These are phyloP conservation scores for Juglanconis sp. DNA, from an alignment of 2,329 filamentous ascomycete species.

Conservation along the genomic window DNA sequence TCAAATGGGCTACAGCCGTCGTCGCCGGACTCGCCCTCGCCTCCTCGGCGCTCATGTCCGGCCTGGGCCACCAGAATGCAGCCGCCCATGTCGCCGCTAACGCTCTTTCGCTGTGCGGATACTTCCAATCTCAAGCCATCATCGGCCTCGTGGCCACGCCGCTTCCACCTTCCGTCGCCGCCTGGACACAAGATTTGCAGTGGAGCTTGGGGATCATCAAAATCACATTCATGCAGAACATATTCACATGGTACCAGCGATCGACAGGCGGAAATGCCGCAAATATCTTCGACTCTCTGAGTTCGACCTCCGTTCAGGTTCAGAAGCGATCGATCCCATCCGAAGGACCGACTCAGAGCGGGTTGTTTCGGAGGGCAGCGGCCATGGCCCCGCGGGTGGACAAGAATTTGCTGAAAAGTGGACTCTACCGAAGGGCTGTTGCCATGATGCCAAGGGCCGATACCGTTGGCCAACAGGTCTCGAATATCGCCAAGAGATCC, in stretches of 20 bases:
- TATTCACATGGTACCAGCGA: constrained; percentile 86
- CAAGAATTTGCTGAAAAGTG: constrained; percentile 41
- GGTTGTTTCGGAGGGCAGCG: background rate
- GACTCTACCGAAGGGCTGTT: constrained; percentile 28
- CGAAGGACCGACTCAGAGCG: constrained; percentile 27
- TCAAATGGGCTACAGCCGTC: constrained; percentile 77
- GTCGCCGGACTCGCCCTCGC: constrained; percentile 74
- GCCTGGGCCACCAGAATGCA: constrained; percentile 80
- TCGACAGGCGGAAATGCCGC: constrained; percentile 77
- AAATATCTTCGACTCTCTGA: constrained; percentile 66
- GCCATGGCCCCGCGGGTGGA: background rate
- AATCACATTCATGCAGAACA: constrained; percentile 71
- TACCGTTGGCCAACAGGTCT: constrained; percentile 1
- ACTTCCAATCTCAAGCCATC: constrained; percentile 84
- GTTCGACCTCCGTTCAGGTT: constrained; percentile 70
- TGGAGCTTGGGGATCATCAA: constrained; percentile 90
- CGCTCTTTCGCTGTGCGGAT: constrained; percentile 77
- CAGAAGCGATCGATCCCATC: constrained; percentile 57
- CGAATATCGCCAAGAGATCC: constrained; percentile 13
- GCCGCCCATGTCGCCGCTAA: constrained; percentile 84
- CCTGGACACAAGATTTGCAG: constrained; percentile 89
- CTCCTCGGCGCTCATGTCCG: constrained; percentile 77
- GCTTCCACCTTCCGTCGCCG: constrained; percentile 74
- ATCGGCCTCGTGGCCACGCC: constrained; percentile 72
- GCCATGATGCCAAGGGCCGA: constrained; percentile 29